Evolutionary conservation across 2,329 filamentous ascomycete species (phyloP), one percentile per base, ranked within the genome.

Genomic region (Epichloe baconii): DNA sequence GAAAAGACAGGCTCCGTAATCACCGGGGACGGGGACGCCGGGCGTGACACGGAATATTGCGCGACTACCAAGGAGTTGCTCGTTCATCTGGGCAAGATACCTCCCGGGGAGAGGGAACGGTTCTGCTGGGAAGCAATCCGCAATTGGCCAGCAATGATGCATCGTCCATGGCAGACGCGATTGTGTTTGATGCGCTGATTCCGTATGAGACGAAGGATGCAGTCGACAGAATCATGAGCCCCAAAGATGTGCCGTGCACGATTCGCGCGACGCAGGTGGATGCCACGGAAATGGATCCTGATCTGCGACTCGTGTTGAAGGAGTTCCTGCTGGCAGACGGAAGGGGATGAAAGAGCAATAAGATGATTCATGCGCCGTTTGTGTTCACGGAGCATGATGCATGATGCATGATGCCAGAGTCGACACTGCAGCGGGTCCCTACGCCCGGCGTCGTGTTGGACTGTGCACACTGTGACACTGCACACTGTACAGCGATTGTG

Each of bases 211-310:
- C 56, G 26, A 59, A 58, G 46, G 56, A 58, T 5, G 43, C 52
- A 23, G 53, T 59, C 37, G 54, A 53, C 5, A 49, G 38, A 4
- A 52, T 56, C 15, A 50, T 58, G 42, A 51, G 38, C 14, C 23
- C 47, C 4, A 31, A 21, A 31, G 47, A 37, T 12, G 54, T 51
- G 2, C 34, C 54, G 7, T 48, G 34, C 6, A 21, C 52, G 15
- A 51, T 54, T 8, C 52, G 54, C 7, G 56, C 52, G 2, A 53
- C 52, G 4, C 53, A 56, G 52, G 44, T 54, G 3, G 55, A 57
- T 34, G 54, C 58, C 15, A 45, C 57, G 31, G 56, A 58, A 11
- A 59, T 59, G 55, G 56, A 58, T 19, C 17, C 50, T 4, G 58
- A 58, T 26, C 31, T 59, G 41, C 49, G 55, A 7, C 53, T 55